Conservation (phyloP, 1,284 basidiomycete genomes). For the Pisolithus thermaeus region DNA sequence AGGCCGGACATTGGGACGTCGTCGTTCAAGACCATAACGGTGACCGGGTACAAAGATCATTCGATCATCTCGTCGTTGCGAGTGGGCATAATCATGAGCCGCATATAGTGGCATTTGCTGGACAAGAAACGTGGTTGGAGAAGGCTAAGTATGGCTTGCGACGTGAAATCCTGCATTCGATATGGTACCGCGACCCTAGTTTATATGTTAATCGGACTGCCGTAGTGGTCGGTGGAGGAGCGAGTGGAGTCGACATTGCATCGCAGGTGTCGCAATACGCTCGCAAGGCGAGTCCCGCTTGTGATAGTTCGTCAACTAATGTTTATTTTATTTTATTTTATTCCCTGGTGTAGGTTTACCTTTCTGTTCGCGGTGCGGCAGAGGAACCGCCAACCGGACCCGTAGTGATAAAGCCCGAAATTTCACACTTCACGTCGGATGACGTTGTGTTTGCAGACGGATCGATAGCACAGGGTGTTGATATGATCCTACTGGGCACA, state of each 20-base stretch:
- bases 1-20: constrained; percentile 41
- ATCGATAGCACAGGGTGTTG: constrained; percentile 33
- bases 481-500: constrained; percentile 46
- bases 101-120: constrained; percentile 37
- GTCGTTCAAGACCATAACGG: constrained; percentile 18
- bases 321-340: neutral
- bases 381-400: constrained; percentile 23
- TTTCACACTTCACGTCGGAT: constrained; percentile 41
- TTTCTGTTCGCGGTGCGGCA: constrained; percentile 32
- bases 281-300: constrained; percentile 31
- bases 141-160: constrained; percentile 19
- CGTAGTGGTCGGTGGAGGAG: constrained; percentile 46
- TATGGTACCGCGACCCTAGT: constrained; percentile 49
- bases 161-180: constrained; percentile 43
- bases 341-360: constrained; percentile 32
- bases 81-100: constrained; percentile 52
- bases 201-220: constrained; percentile 38
- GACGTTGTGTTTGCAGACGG: constrained; percentile 45
- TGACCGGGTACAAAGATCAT: constrained; percentile 18
- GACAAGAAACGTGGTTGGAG: constrained; percentile 43
- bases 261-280: constrained; percentile 37
- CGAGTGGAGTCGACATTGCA: constrained; percentile 46
- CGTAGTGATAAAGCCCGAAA: constrained; percentile 35
- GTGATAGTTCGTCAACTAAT: neutral
- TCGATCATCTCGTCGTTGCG: constrained; percentile 51